Evolutionary conservation across 2,329 filamentous ascomycete genomes (phyloP).

Genomic region (Calonectria multiphialidica): DNA sequence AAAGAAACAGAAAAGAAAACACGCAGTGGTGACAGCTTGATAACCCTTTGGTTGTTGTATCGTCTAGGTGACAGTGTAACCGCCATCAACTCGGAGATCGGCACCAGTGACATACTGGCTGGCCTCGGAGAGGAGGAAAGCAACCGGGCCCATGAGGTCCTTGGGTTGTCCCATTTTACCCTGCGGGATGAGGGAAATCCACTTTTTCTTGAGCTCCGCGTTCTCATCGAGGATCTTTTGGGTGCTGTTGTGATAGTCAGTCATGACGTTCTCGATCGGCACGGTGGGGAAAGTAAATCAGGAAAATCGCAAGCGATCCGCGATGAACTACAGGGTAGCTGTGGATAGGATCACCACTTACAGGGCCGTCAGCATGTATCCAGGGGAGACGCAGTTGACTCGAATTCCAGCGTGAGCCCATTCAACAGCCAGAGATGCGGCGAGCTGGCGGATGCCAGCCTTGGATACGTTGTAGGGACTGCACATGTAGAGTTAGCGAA

Average conservation of each 20-base stretch:
- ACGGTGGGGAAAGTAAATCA: neutral
- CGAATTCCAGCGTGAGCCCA: slow-evolving; percentile 91
- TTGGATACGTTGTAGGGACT: slow-evolving; percentile 93
- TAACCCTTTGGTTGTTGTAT: neutral
- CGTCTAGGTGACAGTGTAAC: slow-evolving; percentile 82
- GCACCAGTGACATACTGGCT: slow-evolving; percentile 79
- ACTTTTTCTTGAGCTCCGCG: slow-evolving; percentile 88
- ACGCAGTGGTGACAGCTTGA: neutral
- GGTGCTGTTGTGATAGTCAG: slow-evolving; percentile 66
- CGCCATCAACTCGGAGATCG: slow-evolving; percentile 86
- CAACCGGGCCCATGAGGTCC: slow-evolving; percentile 93
- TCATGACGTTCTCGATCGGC: slow-evolving; percentile 22
- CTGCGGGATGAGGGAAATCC: slow-evolving; percentile 91
- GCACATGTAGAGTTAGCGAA: neutral
- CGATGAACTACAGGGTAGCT: neutral
- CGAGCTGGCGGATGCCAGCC: slow-evolving; percentile 90
- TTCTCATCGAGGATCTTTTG: slow-evolving; percentile 96
- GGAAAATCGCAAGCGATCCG: neutral
- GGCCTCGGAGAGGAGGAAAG: slow-evolving; percentile 86
- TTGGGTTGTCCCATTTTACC: slow-evolving; percentile 94
- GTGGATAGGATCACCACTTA: slow-evolving; percentile 60
- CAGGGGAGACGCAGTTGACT: slow-evolving; percentile 95
- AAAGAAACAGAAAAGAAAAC: slow-evolving; percentile 13
- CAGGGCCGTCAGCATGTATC: slow-evolving; percentile 96
- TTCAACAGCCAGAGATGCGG: slow-evolving; percentile 89